Evolutionary conservation across 1,284 basidiomycete genomes (phyloP), one percentile per base, ranked within the genome.

Genomic region (Laetiporus sulphureus): DNA sequence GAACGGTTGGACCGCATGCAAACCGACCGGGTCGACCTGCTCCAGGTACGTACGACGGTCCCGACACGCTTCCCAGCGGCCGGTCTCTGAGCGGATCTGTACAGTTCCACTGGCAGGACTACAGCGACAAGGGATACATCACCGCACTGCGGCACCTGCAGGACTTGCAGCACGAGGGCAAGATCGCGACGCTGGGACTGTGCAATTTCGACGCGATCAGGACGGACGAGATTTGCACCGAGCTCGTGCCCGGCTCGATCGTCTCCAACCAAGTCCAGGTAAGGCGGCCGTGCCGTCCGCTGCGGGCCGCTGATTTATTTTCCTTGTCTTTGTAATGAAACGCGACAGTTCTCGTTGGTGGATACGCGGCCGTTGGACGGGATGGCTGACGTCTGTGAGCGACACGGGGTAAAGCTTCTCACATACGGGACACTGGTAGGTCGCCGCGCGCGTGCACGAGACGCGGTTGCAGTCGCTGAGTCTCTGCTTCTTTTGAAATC

Each of bases 181-280:
- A 76, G 41, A 81, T 90, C 45, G 65, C 70, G 21, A 69, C 75
- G 8, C 71, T 91, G 27, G 86, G 87, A 3, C 66, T 91, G 27
- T 85, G 82, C 61, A 91, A 91, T 61, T 91, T 91, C 53, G 85
- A 91, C 59, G 62, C 84, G 1, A 72, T 73, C 42, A 68, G 73
- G 36, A 85, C 77, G 34, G 82, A 87, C 54, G 84, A 90, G 59
- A 86, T 89, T 42, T 91, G 88, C 62, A 77, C 76, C 8, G 70
- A 77, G 45, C 62, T 78, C 15, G 83, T 83, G 11, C 73, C 76
- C 5, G 81, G 78, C 4, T 70, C 69, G 16, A 77, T 91, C 41
- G 81, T 86, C 22, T 83, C 84, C 10, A 90, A 91, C 59, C 87
- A 90, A 64, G 79, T 91, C 15, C 86, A 85, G 71, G 87, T 86